Conservation (phyloP, 805 yeast genomes). For the Suhomyces canberraensis region DNA sequence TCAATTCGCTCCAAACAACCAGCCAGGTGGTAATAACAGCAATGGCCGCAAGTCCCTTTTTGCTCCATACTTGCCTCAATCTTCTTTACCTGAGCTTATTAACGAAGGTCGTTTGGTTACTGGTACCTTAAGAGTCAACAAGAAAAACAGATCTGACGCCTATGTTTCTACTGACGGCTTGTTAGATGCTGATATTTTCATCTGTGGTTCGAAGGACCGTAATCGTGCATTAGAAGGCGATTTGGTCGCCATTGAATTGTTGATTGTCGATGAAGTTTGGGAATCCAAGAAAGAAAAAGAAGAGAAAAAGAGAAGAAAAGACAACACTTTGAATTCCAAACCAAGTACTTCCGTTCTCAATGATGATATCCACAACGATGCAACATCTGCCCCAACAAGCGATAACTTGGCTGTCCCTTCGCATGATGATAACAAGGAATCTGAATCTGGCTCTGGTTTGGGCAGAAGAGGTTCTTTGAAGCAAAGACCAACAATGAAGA, state of each 20-base stretch:
- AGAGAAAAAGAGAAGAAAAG: conserved; percentile 91
- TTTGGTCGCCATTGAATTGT: conserved; percentile 89
- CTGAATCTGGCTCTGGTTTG: conserved; percentile 29
- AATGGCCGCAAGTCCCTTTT: conserved; percentile 73
- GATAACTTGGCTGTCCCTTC: conserved; percentile 10
- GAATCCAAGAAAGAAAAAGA: conserved; percentile 93
- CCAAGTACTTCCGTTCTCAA: conserved; percentile 38
- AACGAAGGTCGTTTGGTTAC: conserved; percentile 89
- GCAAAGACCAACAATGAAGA: conserved; percentile 95
- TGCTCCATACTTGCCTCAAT: conserved; percentile 95
- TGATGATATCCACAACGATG: conserved; percentile 79
- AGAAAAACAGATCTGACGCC: conserved; percentile 95
- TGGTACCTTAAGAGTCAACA: conserved; percentile 90
- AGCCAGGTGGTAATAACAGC: conserved; percentile 25
- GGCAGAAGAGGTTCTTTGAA: conserved; percentile 84
- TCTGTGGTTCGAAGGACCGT: conserved; percentile 97
- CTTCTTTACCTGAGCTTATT: conserved; percentile 83
- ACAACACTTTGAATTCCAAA: conserved; percentile 42
- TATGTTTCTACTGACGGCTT: conserved; percentile 97
- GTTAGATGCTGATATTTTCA: conserved; percentile 93
- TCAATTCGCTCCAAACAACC: conserved; percentile 31
- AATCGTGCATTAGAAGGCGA: conserved; percentile 97
- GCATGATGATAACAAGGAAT: conserved; percentile 29
- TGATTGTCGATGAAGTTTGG: conserved; percentile 98
- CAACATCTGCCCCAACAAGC: conserved; percentile 52